A percentile compares a stretch with the other conserved stretches of the same genome.
Evolutionary conservation across 306 rosid genomes (phyloP).

Genomic region (Ammopiptanthus mongolicus): DNA sequence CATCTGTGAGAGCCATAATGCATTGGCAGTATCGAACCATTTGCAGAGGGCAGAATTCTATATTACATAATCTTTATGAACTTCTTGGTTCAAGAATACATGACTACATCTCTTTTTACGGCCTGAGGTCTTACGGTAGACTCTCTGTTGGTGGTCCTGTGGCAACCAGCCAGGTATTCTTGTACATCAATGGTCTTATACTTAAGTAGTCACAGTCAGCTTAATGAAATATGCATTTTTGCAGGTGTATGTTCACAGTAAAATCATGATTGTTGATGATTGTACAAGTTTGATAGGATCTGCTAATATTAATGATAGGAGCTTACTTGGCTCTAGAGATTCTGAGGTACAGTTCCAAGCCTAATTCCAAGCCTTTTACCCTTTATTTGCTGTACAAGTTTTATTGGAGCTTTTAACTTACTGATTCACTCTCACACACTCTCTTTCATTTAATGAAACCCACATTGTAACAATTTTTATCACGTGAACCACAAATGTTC

Average conservation of each 20-base stretch:
- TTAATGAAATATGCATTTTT: background rate
- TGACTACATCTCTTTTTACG: constrained; percentile 90
- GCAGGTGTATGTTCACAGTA: constrained; percentile 97
- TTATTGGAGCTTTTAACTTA: background rate
- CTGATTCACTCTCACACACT: background rate
- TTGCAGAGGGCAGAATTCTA: constrained; percentile 79
- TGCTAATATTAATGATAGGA: constrained; percentile 96
- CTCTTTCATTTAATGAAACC: background rate
- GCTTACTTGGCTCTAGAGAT: constrained; percentile 94
- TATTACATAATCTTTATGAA: constrained; percentile 67
- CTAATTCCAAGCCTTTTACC: background rate
- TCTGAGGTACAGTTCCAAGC: constrained; percentile 66
- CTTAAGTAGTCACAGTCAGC: constrained; percentile 19
- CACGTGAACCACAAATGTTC: background rate
- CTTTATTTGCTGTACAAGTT: background rate
- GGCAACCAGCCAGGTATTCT: constrained; percentile 91
- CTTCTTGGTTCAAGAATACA: constrained; percentile 72
- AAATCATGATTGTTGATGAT: constrained; percentile 91
- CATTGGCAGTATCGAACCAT: constrained; percentile 98
- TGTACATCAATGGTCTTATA: background rate
- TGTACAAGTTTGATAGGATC: constrained; percentile 80
- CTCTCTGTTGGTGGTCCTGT: constrained; percentile 81
- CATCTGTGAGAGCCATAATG: constrained; percentile 98
- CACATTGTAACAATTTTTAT: background rate
- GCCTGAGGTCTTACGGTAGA: constrained; percentile 82